A percentile compares a stretch with the other conserved stretches of the same genome.
Evolutionary conservation across 805 yeast species (phyloP).

Genomic region (Nakazawaea holstii): DNA sequence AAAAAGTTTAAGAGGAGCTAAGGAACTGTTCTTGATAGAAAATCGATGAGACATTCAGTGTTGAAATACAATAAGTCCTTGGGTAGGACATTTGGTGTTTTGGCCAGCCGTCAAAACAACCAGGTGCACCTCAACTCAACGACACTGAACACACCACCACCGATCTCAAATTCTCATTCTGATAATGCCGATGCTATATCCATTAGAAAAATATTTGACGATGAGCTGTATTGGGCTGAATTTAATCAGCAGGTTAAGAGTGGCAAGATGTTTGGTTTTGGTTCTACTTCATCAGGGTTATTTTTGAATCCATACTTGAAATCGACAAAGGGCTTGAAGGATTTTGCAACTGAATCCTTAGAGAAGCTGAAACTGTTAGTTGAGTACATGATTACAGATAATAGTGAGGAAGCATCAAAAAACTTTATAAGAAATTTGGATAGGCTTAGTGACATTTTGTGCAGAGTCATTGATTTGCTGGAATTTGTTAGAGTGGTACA

Average conservation of each 20-base stretch:
- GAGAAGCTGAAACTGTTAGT: constrained; percentile 59
- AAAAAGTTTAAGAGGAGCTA: too few species aligned
- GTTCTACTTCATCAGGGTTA: constrained; percentile 45
- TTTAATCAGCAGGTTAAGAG: constrained; percentile 32
- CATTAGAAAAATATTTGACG: constrained; percentile 53
- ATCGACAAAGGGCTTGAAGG: constrained; percentile 63
- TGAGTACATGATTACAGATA: constrained; percentile 43
- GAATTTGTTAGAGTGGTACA: constrained; percentile 89
- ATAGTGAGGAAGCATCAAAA: constrained; percentile 35
- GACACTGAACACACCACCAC: not conserved
- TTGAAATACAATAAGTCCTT: too few species aligned
- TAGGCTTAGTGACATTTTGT: constrained; percentile 78
- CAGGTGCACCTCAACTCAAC: not conserved
- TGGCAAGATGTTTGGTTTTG: constrained; percentile 19
- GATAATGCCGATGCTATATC: not conserved
- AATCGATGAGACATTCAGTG: too few species aligned
- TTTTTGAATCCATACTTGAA: constrained; percentile 69
- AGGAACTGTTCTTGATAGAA: too few species aligned
- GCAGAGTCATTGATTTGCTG: constrained; percentile 90
- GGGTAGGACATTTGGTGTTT: too few species aligned
- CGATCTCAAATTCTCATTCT: not conserved
- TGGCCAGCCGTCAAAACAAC: too few species aligned
- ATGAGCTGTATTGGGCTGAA: constrained; percentile 47
- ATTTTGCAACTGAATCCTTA: constrained; percentile 65
- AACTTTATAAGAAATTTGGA: constrained; percentile 66